A percentile compares a stretch with the other conserved stretches of the same genome.
phyloP scores from a whole-genome alignment of 2,329 filamentous ascomycete genomes.

The Nothophaeocryptopus gaeumannii region DNA sequence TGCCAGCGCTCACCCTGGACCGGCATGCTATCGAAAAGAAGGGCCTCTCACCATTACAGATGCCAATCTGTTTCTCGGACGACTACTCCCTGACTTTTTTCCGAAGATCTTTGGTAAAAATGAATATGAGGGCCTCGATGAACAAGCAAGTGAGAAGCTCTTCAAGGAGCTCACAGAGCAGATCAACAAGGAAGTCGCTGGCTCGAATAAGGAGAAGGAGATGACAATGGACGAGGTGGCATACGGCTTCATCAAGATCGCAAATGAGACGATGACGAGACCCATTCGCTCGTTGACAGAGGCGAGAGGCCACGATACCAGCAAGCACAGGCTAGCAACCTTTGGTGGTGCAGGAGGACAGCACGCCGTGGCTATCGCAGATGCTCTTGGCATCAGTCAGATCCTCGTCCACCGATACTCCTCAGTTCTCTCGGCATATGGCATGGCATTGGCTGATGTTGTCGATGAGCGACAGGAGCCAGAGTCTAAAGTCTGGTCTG shows the following conservation, averaged over 20 bases:
- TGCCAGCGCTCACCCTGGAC: slow-evolving; percentile 83
- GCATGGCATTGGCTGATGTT: slow-evolving; percentile 89
- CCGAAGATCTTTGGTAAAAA: slow-evolving; percentile 92
- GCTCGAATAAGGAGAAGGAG: slow-evolving; percentile 53
- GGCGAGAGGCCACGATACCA: slow-evolving; percentile 87
- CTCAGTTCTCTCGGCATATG: slow-evolving; percentile 84
- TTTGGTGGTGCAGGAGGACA: slow-evolving; percentile 92
- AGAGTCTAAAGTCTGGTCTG: slow-evolving; percentile 59
- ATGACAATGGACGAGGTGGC: slow-evolving; percentile 84
- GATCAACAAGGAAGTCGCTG: slow-evolving; percentile 72
- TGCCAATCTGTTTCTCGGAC: slow-evolving; percentile 80
- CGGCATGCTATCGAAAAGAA: slow-evolving; percentile 85
- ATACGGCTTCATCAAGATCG: slow-evolving; percentile 83
- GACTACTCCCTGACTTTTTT: slow-evolving; percentile 85
- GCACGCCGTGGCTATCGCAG: slow-evolving; percentile 86
- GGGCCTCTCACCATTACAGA: slow-evolving; percentile 91
- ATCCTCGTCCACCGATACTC: slow-evolving; percentile 86
- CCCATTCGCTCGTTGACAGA: slow-evolving; percentile 89
- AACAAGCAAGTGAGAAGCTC: slow-evolving; percentile 68
- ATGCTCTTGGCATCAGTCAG: slow-evolving; percentile 77
- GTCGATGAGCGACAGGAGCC: slow-evolving; percentile 88
- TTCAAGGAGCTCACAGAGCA: slow-evolving; percentile 73
- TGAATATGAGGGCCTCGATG: slow-evolving; percentile 76
- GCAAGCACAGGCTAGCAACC: slow-evolving; percentile 82
- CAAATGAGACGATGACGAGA: slow-evolving; percentile 87